Percentiles rank a stretch among this genome's conserved stretches.
Conservation (phyloP, 139 green algal genomes). For the Mesotaenium endlicherianum region DNA sequence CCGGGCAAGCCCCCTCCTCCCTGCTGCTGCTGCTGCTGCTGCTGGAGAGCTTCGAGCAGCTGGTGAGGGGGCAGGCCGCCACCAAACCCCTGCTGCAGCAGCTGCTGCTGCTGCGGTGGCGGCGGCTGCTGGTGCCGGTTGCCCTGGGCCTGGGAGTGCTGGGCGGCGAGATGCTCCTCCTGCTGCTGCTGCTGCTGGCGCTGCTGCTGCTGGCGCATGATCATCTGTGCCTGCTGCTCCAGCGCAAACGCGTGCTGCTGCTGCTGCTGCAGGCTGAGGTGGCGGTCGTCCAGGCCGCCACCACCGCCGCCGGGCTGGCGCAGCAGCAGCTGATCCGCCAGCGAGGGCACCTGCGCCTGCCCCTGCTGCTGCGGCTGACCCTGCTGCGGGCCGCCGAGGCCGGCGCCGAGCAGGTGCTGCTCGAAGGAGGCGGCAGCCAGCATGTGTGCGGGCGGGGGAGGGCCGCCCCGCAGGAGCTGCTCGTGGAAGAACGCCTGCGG, state of each 20-base stretch:
- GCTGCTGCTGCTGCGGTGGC: too few relatives aligned
- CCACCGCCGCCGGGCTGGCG: neutral
- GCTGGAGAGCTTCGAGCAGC: neutral
- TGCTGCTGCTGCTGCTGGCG: constrained; percentile 7
- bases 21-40: neutral
- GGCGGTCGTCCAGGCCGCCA: neutral
- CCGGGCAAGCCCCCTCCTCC: neutral
- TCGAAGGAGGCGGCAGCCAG: too few relatives aligned
- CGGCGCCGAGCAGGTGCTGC: too few relatives aligned
- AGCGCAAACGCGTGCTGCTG: neutral
- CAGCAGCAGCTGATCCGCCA: constrained; percentile 6
- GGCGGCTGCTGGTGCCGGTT: too few relatives aligned
- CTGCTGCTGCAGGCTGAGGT: neutral
- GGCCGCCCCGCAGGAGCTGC: too few relatives aligned
- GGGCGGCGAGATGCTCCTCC: constrained; percentile 5
- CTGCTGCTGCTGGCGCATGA: neutral
- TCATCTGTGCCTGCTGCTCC: neutral
- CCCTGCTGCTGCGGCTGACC: neutral
- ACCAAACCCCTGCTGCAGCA: neutral
- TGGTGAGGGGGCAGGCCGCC: neutral
- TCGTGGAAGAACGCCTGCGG: too few relatives aligned
- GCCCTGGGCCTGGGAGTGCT: neutral
- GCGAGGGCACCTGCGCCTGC: neutral
- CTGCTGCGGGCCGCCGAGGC: too few relatives aligned
- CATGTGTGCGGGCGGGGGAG: too few relatives aligned